These are phyloP conservation scores for Dipteronia sinensis DNA, from an alignment of 345 rosid genomes.

Conservation along the genomic window DNA sequence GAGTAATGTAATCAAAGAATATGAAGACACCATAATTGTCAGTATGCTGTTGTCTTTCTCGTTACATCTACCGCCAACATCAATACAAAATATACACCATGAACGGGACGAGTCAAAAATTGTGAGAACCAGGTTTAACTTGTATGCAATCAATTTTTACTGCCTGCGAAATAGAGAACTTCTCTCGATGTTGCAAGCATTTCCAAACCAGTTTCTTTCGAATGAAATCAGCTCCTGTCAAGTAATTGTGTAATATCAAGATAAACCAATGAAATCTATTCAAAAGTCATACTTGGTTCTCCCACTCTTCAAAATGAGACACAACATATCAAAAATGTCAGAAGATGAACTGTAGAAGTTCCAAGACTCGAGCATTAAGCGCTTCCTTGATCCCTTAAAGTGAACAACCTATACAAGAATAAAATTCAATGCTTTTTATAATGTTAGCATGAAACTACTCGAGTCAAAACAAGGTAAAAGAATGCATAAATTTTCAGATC, in stretches of 20 bases:
- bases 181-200: not conserved
- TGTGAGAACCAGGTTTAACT: not conserved
- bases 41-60: not conserved
- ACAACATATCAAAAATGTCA: slow-evolving; percentile 70
- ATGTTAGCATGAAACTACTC: not conserved
- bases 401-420: slow-evolving; percentile 62
- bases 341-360: slow-evolving; percentile 56
- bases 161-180: not conserved
- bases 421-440: not conserved
- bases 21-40: not conserved
- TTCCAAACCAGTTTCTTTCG: not conserved
- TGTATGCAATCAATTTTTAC: not conserved
- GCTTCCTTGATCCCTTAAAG: slow-evolving; percentile 96
- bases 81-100: not conserved
- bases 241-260: not conserved
- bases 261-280: slow-evolving; percentile 9
- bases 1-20: slow-evolving; percentile 1
- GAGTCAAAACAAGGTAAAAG: not conserved
- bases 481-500: not conserved
- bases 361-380: slow-evolving; percentile 97
- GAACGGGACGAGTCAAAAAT: not conserved
- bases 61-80: not conserved
- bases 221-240: not conserved
- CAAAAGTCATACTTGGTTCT: slow-evolving; percentile 93
- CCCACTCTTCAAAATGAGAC: slow-evolving; percentile 82